A percentile compares a stretch with the other conserved stretches of the same genome.
Evolutionary conservation across 345 rosid genomes (phyloP).

Genomic region (Eucalyptus cloeziana): DNA sequence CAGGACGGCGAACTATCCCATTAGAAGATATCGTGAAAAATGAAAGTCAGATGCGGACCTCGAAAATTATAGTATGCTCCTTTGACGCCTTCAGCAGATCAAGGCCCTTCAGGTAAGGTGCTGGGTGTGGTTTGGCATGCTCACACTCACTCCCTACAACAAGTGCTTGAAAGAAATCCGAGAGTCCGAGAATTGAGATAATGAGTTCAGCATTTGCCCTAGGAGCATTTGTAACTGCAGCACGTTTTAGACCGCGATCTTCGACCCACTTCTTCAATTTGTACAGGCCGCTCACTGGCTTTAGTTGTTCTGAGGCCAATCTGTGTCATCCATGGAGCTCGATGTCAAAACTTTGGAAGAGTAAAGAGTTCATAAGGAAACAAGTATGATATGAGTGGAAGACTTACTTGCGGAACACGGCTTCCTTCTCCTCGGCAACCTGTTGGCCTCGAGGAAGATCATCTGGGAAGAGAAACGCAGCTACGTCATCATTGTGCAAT

Average conservation of each 20-base stretch:
- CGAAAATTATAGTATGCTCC: constrained; percentile 73
- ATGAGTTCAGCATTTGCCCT: constrained; percentile 74
- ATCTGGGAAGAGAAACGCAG: constrained; percentile 46
- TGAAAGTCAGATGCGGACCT: constrained; percentile 20
- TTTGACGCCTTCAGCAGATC: constrained; percentile 65
- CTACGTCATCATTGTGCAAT: constrained; percentile 71
- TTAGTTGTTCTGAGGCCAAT: constrained; percentile 49
- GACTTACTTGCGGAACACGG: constrained; percentile 56
- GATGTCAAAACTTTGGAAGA: neutral
- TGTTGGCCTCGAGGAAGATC: constrained; percentile 52
- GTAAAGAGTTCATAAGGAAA: neutral
- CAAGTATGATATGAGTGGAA: neutral
- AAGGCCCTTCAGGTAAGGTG: constrained; percentile 81
- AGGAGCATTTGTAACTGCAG: constrained; percentile 97
- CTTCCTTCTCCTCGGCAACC: constrained; percentile 77
- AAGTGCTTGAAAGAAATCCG: constrained; percentile 65
- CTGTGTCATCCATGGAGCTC: constrained; percentile 19
- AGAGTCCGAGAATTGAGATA: constrained; percentile 66
- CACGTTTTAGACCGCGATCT: constrained; percentile 71
- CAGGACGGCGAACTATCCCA: neutral
- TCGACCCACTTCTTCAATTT: constrained; percentile 78
- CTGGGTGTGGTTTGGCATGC: constrained; percentile 79
- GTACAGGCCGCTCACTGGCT: constrained; percentile 50
- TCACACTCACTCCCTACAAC: constrained; percentile 77
- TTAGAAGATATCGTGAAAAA: neutral